Evolutionary conservation across 257 asterid species (phyloP).

Genomic region (Solanum peruvianum): DNA sequence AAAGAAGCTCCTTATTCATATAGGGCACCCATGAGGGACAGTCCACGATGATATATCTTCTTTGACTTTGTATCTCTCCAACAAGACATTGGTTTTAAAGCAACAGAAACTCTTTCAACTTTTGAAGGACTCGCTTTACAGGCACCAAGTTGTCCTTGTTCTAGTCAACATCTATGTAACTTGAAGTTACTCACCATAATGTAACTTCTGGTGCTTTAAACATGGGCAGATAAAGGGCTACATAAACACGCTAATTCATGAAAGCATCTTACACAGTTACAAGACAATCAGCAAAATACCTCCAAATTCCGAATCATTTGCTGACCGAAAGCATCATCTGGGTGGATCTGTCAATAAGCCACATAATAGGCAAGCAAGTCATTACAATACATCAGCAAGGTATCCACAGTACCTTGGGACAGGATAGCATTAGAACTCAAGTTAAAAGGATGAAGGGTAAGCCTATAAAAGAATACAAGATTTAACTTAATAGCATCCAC

Average conservation of each 20-base stretch:
- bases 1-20: background rate
- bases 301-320: slow-evolving; percentile 96
- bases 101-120: background rate
- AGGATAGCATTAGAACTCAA: background rate
- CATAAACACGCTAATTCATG: background rate
- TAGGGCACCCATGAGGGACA: background rate
- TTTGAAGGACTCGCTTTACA: background rate
- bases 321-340: slow-evolving; percentile 96
- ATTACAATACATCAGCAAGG: background rate
- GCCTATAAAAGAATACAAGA: background rate
- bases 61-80: background rate
- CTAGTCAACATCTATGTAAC: background rate
- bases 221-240: background rate
- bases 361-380: background rate
- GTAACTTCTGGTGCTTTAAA: background rate
- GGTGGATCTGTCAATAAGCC: slow-evolving; percentile 58
- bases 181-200: background rate
- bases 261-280: background rate
- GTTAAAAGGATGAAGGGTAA: background rate
- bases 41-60: background rate
- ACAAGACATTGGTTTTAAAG: background rate
- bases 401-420: background rate
- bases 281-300: slow-evolving; percentile 32
- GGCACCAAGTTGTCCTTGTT: background rate
- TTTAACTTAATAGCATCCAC: slow-evolving; percentile 3